These are phyloP conservation scores for Marvania coccoides DNA, from an alignment of 139 green algal genomes.

Conservation along the genomic window DNA sequence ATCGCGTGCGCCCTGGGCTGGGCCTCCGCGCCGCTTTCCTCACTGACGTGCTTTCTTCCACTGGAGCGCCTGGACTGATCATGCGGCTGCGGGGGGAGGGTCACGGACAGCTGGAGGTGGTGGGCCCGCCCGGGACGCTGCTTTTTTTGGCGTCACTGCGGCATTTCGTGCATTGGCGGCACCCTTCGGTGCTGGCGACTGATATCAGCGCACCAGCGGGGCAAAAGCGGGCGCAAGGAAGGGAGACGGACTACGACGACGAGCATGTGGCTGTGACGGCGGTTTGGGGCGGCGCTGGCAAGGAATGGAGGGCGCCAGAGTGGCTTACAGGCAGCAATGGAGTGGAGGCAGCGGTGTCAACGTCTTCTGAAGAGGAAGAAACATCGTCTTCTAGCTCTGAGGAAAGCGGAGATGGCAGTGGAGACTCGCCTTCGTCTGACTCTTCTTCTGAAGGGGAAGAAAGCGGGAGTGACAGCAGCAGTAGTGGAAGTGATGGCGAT, in stretches of 20 bases:
- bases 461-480: neutral
- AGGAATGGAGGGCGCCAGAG: slow-evolving; percentile 17
- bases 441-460: too few species aligned
- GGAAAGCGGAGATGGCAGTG: neutral
- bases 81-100: slow-evolving; percentile 64
- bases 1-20: slow-evolving; percentile 40
- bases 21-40: slow-evolving; percentile 27
- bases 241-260: slow-evolving; percentile 21
- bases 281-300: slow-evolving; percentile 6
- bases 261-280: slow-evolving; percentile 41
- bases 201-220: slow-evolving; percentile 16
- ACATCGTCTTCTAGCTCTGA: too few species aligned
- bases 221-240: neutral
- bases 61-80: slow-evolving; percentile 31
- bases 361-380: too few species aligned
- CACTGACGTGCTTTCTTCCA: neutral
- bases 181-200: slow-evolving; percentile 36
- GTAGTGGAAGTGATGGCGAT: neutral
- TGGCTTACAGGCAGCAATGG: slow-evolving; percentile 18
- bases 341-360: too few species aligned
- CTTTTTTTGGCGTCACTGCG: slow-evolving; percentile 24
- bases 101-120: slow-evolving; percentile 39
- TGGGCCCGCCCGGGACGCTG: slow-evolving; percentile 37
- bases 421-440: too few species aligned
- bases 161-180: slow-evolving; percentile 46